A percentile compares a stretch with the other conserved stretches of the same genome.
phyloP scores from a whole-genome alignment of 2,329 filamentous ascomycete genomes.

The Paecilomyces niveus region DNA sequence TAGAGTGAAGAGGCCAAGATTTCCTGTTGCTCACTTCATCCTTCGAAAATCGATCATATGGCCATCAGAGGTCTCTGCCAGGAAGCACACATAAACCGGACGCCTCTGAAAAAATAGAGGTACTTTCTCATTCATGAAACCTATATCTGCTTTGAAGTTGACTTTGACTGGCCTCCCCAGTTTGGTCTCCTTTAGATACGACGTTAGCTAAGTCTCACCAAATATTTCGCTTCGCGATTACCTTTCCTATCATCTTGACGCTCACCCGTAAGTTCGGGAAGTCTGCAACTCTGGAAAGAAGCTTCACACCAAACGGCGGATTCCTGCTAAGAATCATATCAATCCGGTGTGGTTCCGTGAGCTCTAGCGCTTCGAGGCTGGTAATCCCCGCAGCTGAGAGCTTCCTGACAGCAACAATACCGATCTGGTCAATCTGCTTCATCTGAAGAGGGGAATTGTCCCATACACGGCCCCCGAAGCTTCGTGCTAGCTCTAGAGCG shows the following conservation, averaged over 20 bases:
- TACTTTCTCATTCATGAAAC: slow-evolving; percentile 61
- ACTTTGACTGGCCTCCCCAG: slow-evolving; percentile 45
- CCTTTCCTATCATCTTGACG: slow-evolving; percentile 45
- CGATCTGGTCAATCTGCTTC: slow-evolving; percentile 74
- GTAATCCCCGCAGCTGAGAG: slow-evolving; percentile 64
- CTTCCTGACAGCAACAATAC: slow-evolving; percentile 66
- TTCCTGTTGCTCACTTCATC: slow-evolving; percentile 40
- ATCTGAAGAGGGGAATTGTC: slow-evolving; percentile 75
- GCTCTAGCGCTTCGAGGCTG: slow-evolving; percentile 63
- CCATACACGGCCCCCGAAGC: slow-evolving; percentile 69
- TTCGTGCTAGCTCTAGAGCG: slow-evolving; percentile 70
- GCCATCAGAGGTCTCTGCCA: slow-evolving; percentile 66
- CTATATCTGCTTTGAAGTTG: slow-evolving; percentile 59
- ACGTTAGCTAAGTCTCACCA: slow-evolving; percentile 16
- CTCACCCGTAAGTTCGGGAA: slow-evolving; percentile 64
- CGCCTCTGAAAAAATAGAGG: slow-evolving; percentile 57
- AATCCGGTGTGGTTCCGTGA: slow-evolving; percentile 61
- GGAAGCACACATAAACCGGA: slow-evolving; percentile 62
- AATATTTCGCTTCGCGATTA: slow-evolving; percentile 9
- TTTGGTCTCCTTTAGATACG: slow-evolving; percentile 9
- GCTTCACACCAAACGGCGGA: slow-evolving; percentile 70
- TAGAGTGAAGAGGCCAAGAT: not conserved
- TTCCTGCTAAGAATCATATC: slow-evolving; percentile 72
- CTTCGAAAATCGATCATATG: slow-evolving; percentile 61
- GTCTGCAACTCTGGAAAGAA: slow-evolving; percentile 56